Conservation (phyloP, 768 basidiomycete genomes). For the Lactifluus hygrophoroides region DNA sequence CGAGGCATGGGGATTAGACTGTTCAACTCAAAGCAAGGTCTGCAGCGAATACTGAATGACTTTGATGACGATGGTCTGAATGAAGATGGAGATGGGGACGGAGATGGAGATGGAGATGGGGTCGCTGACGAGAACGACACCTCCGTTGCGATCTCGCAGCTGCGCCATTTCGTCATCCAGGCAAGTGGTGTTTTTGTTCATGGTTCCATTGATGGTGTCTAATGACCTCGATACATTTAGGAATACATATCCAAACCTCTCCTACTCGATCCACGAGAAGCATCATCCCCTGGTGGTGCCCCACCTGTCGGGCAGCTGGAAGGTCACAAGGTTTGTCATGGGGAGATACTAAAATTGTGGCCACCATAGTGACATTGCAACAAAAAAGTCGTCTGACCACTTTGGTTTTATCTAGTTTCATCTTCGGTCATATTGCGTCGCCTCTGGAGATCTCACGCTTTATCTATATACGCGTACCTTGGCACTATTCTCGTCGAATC, state of each 20-base stretch:
- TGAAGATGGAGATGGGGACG: slow-evolving; percentile 30
- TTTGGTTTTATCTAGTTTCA: slow-evolving; percentile 64
- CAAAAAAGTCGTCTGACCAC: neutral
- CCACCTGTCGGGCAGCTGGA: slow-evolving; percentile 25
- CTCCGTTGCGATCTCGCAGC: slow-evolving; percentile 70
- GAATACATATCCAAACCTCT: slow-evolving; percentile 79
- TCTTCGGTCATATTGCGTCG: slow-evolving; percentile 79
- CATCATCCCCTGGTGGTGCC: slow-evolving; percentile 25
- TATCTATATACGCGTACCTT: slow-evolving; percentile 78
- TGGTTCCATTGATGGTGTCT: too few relatives aligned
- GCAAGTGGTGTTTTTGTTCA: slow-evolving; percentile 33
- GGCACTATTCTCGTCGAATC: slow-evolving; percentile 75
- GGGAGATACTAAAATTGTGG: neutral
- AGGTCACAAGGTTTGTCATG: slow-evolving; percentile 51
- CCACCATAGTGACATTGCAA: neutral
- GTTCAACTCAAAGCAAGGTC: slow-evolving; percentile 66
- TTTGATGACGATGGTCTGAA: slow-evolving; percentile 61
- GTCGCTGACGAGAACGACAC: slow-evolving; percentile 26
- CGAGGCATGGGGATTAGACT: slow-evolving; percentile 90
- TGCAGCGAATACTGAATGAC: slow-evolving; percentile 67
- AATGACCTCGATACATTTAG: too few relatives aligned
- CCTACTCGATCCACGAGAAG: slow-evolving; percentile 60
- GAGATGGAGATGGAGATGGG: slow-evolving; percentile 26
- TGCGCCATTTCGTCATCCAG: slow-evolving; percentile 95
- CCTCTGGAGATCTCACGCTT: slow-evolving; percentile 66